Conservation (phyloP, 2,329 filamentous ascomycete genomes). For the Aspergillus candidus region DNA sequence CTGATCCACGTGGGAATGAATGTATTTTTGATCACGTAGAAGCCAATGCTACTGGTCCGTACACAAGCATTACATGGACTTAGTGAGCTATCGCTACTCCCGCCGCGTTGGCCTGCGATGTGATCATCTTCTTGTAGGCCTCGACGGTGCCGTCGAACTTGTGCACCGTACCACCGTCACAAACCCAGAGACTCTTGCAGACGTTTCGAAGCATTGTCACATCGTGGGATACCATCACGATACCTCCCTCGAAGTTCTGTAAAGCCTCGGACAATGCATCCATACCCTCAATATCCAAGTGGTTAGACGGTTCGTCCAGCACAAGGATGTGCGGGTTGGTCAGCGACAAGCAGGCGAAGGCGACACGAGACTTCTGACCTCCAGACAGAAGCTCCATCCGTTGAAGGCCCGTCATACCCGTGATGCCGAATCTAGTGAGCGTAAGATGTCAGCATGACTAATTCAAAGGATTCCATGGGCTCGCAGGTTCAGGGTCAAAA, state of each 20-base stretch:
- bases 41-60: too few species aligned
- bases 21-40: too few species aligned
- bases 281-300: slow-evolving; percentile 99
- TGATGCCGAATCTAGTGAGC: slow-evolving; percentile 56
- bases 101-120: slow-evolving; percentile 76
- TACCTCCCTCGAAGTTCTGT: slow-evolving; percentile 82
- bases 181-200: slow-evolving; percentile 93
- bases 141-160: slow-evolving; percentile 94
- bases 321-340: slow-evolving; percentile 95
- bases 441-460: slow-evolving; percentile 1
- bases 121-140: slow-evolving; percentile 95
- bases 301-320: slow-evolving; percentile 96
- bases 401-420: slow-evolving; percentile 91
- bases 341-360: slow-evolving; percentile 91
- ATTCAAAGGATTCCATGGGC: not conserved
- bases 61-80: not conserved
- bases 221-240: slow-evolving; percentile 98
- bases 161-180: slow-evolving; percentile 86
- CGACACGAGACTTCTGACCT: slow-evolving; percentile 96
- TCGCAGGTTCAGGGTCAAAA: slow-evolving; percentile 22
- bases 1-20: too few species aligned
- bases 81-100: slow-evolving; percentile 59
- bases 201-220: slow-evolving; percentile 98
- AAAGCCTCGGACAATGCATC: slow-evolving; percentile 84
- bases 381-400: slow-evolving; percentile 92